Evolutionary conservation across 805 yeast species (phyloP), one percentile per base, ranked within the genome.

Genomic region (Middelhovenomyces tepae): DNA sequence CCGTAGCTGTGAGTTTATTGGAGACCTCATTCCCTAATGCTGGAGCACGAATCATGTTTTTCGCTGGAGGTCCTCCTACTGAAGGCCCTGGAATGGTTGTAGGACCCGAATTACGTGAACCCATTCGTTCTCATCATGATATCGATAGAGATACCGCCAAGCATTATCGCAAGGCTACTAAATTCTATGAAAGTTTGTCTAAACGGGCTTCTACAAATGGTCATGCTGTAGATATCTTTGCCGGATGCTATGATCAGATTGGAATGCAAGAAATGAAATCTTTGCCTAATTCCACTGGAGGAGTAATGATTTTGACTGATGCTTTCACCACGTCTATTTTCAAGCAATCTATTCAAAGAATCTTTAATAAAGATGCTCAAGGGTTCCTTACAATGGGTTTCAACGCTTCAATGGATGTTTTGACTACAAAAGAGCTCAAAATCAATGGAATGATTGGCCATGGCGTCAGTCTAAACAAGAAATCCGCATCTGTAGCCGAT

Each of bases 171-270:
- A 83, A 82, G 56, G 93, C 95, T 7, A 71, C 70, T 47, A 78
- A 83, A 56, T 86, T 75, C 52, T 87, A 86, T 58, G 87, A 81
- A 42, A 62, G 67, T 23, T 56, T 87, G 29, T 80, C 93, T 23
- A 69, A 73, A 27, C 78, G 77, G 45, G 83, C 83, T 22, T 72
- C 89, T 30, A 59, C 62, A 16, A 72, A 74, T 43, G 82, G 85
- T 10, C 94, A 84, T 51, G 73, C 89, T 18, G 76, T 87, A 38
- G 95, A 87, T 57, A 73, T 87, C 30, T 86, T 83, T 60, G 94
- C 94, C 19, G 95, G 96, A 42, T 83, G 95, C 63, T 85, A 84
- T 57, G 97, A 87, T 62, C 97, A 87, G 67, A 79, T 86, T 38
- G 97, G 97, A 54, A 73, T 87, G 66, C 77, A 76, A 48, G 97